Evolutionary conservation across 2,329 filamentous ascomycete genomes (phyloP).

Genomic region (Nemania sp.): DNA sequence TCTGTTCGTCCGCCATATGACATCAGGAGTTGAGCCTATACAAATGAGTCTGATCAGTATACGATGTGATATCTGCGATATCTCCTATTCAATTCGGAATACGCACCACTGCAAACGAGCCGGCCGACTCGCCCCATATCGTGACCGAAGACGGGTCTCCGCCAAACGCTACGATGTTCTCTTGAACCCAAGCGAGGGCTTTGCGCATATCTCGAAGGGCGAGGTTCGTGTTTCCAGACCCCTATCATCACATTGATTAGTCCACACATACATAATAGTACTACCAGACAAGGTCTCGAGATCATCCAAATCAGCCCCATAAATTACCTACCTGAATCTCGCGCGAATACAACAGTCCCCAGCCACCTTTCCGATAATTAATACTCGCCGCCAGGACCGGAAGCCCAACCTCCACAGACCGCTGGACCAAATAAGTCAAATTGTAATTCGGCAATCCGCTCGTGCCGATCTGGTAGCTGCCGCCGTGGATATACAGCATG

Average conservation of each 20-base stretch:
- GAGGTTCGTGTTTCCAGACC: conserved; percentile 51
- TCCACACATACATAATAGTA: too few relatives aligned
- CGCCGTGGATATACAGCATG: conserved; percentile 61
- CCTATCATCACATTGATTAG: too few relatives aligned
- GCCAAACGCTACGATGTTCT: conserved; percentile 57
- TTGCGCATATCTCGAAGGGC: conserved; percentile 55
- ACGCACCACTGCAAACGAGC: conserved; percentile 39
- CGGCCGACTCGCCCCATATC: conserved; percentile 53
- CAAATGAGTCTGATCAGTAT: background rate
- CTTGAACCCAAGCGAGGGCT: conserved; percentile 54
- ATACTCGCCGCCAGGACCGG: conserved; percentile 58
- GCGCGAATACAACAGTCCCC: conserved; percentile 55
- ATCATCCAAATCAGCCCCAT: too few relatives aligned
- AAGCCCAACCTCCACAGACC: conserved; percentile 54
- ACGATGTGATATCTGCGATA: background rate
- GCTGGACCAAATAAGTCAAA: conserved; percentile 61
- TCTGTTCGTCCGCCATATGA: conserved; percentile 35
- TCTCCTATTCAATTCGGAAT: background rate
- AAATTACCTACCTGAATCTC: conserved; percentile 47
- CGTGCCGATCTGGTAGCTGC: conserved; percentile 56
- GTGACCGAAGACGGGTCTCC: conserved; percentile 51
- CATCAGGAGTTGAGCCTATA: conserved; percentile 35
- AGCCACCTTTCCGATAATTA: conserved; percentile 57
- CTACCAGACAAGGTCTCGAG: too few relatives aligned
- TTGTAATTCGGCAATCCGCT: conserved; percentile 63